Evolutionary conservation across 257 asterid species (phyloP).

Genomic region (Rhazya stricta): DNA sequence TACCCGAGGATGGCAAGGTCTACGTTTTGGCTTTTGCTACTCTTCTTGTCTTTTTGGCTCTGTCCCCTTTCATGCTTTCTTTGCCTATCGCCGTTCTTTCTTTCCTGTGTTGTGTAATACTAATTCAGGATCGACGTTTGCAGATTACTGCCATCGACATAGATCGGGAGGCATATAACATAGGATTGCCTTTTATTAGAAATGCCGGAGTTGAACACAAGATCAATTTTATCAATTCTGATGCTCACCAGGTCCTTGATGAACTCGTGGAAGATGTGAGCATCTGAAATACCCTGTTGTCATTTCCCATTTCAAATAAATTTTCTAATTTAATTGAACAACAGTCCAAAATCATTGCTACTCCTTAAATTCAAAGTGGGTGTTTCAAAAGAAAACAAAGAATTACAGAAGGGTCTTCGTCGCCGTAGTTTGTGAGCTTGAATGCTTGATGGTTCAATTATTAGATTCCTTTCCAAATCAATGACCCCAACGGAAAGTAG

Average conservation of each 20-base stretch:
- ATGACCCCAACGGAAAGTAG: not conserved
- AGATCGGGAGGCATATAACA: conserved; percentile 22
- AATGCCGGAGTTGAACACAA: conserved; percentile 42
- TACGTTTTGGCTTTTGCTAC: too few species aligned
- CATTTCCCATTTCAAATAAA: not conserved
- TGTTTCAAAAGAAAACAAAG: too few species aligned
- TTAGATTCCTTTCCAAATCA: too few species aligned
- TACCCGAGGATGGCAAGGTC: conserved; percentile 11
- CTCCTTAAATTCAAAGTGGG: not conserved
- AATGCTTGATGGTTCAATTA: too few species aligned
- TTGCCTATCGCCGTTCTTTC: not conserved
- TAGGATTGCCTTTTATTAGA: conserved; percentile 34
- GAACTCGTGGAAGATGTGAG: conserved; percentile 27
- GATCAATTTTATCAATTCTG: conserved; percentile 32
- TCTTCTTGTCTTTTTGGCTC: too few species aligned
- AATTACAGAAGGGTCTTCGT: too few species aligned
- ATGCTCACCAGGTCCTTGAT: conserved; percentile 36
- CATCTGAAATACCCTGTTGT: not conserved
- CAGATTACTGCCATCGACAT: conserved; percentile 38
- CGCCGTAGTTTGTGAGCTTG: too few species aligned
- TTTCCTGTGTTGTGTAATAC: not conserved
- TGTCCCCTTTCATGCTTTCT: too few species aligned
- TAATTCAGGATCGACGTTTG: not conserved
- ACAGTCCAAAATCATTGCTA: too few species aligned
- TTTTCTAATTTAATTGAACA: too few species aligned